These are phyloP conservation scores for Melaleuca alternifolia DNA, from an alignment of 345 rosid genomes.

Conservation along the genomic window DNA sequence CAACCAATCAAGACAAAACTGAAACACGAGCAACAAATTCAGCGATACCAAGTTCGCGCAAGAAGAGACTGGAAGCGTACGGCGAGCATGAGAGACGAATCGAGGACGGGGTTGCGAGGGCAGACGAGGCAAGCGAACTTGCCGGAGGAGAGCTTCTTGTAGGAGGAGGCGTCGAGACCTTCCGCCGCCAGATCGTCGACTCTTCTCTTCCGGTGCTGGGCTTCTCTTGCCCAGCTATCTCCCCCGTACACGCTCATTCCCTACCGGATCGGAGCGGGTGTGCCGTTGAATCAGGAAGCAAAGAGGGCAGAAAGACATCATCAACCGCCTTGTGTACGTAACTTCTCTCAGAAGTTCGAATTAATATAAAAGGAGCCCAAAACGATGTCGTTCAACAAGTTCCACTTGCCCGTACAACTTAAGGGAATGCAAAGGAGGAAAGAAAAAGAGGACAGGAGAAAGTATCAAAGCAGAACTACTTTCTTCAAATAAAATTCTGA, in stretches of 20 bases:
- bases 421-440: no score
- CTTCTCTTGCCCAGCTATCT: constrained; percentile 51
- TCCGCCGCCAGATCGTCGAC: constrained; percentile 20
- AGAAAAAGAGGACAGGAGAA: no score
- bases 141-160: constrained; percentile 35
- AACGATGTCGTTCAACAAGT: no score
- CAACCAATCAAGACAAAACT: neutral
- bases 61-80: constrained; percentile 7
- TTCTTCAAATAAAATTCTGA: no score
- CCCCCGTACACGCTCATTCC: constrained; percentile 47
- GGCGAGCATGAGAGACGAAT: constrained; percentile 37
- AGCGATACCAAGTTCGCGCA: neutral
- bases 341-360: no score
- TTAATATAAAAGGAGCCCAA: no score
- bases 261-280: no score
- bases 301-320: no score
- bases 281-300: no score
- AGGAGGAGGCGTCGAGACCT: constrained; percentile 14
- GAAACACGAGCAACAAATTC: neutral
- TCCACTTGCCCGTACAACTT: no score
- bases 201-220: constrained; percentile 31
- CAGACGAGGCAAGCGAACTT: constrained; percentile 39
- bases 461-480: no score
- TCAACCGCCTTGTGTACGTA: no score
- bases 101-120: constrained; percentile 33